Conservation (phyloP, 148 eudicot species). For the Beta vulgaris region DNA sequence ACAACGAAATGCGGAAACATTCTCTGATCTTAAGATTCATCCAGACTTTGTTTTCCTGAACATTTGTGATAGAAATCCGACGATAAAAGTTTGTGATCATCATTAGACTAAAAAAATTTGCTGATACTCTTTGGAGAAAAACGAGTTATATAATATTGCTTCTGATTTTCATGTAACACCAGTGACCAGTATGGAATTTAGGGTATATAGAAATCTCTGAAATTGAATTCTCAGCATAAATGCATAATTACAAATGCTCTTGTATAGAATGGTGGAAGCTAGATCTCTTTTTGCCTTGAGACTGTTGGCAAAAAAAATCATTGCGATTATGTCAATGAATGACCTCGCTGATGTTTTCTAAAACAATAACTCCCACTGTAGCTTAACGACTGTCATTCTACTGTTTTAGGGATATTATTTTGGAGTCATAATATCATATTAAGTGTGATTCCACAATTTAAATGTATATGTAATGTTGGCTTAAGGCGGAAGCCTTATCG, state of each 20-base stretch:
- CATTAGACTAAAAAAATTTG: not conserved
- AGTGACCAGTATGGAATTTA: not conserved
- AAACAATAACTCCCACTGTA: not conserved
- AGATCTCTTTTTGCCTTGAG: not conserved
- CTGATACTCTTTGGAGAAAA: not conserved
- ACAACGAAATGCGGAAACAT: not conserved
- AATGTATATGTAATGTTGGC: not conserved
- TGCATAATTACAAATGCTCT: not conserved
- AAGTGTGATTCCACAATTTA: not conserved
- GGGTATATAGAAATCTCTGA: not conserved
- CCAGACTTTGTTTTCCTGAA: not conserved
- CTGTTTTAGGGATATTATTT: not conserved
- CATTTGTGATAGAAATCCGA: not conserved
- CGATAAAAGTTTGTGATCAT: not conserved
- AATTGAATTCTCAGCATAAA: not conserved
- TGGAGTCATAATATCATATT: too few relatives aligned
- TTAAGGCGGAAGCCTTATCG: not conserved
- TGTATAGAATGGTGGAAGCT: too few relatives aligned
- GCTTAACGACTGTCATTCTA: not conserved
- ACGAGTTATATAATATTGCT: not conserved
- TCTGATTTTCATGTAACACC: not conserved
- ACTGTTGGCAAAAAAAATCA: not conserved
- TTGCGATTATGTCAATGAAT: not conserved
- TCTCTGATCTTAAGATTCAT: not conserved
- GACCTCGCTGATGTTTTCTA: not conserved